Evolutionary conservation across 208 protist genomes (phyloP).

Genomic region (Spongospora subterranea): DNA sequence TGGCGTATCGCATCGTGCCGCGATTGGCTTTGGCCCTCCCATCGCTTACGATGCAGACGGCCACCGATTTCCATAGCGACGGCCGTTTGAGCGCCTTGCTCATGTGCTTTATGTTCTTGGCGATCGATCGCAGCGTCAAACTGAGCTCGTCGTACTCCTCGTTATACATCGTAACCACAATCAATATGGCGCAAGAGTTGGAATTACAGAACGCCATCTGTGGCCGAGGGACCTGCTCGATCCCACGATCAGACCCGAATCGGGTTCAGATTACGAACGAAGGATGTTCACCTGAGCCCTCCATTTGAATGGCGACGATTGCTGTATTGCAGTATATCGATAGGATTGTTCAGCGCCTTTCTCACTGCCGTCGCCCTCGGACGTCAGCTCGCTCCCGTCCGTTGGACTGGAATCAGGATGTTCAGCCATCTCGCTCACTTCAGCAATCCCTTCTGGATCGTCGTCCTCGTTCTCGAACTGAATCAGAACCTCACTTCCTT

Average conservation of each 20-base stretch:
- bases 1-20: slow-evolving; percentile 23
- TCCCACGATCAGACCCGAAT: background rate
- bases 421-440: background rate
- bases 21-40: background rate
- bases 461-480: background rate
- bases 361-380: background rate
- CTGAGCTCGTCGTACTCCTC: slow-evolving; percentile 41
- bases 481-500: background rate
- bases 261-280: background rate
- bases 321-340: background rate
- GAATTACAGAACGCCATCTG: background rate
- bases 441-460: background rate
- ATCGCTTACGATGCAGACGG: slow-evolving; percentile 51
- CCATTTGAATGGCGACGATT: slow-evolving; percentile 49
- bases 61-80: slow-evolving; percentile 33
- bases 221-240: background rate
- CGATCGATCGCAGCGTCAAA: slow-evolving; percentile 14
- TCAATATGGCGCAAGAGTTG: background rate
- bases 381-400: background rate
- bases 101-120: slow-evolving; percentile 51
- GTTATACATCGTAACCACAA: slow-evolving; percentile 51
- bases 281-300: background rate
- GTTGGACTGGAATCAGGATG: background rate
- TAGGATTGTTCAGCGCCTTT: background rate
- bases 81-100: background rate